Percentiles rank a stretch among this genome's conserved stretches.
These are phyloP conservation scores for Stachybotrys chartarum DNA, from an alignment of 2,329 filamentous ascomycete genomes.

Conservation along the genomic window DNA sequence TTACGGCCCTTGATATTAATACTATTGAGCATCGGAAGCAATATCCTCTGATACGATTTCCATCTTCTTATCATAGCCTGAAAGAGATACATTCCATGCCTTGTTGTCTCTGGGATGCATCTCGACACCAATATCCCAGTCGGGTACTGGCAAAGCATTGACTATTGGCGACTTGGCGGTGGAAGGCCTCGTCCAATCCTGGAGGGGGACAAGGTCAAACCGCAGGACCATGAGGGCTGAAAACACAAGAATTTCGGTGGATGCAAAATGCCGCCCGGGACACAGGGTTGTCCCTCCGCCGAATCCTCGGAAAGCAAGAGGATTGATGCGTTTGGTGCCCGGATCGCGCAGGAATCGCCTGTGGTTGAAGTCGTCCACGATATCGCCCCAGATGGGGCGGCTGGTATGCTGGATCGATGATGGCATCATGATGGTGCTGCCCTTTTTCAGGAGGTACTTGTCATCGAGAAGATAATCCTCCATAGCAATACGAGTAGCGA, in stretches of 20 bases:
- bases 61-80: too few relatives aligned
- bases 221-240: not conserved
- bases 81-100: too few relatives aligned
- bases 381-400: not conserved
- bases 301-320: not conserved
- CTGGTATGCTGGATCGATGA: not conserved
- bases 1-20: too few relatives aligned
- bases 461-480: not conserved
- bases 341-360: not conserved
- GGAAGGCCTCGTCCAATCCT: not conserved
- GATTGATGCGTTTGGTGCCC: not conserved
- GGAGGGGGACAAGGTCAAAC: not conserved
- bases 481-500: not conserved
- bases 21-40: too few relatives aligned
- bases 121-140: not conserved
- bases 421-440: not conserved
- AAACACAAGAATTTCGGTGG: not conserved
- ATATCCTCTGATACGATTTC: too few relatives aligned
- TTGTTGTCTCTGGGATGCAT: not conserved
- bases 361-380: not conserved
- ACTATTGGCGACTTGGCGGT: not conserved
- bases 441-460: slow-evolving; percentile 1
- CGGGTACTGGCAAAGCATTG: not conserved
- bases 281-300: not conserved
- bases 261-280: not conserved